phyloP scores from a whole-genome alignment of 129 eudicot genomes.

The Pittosporum tobira region DNA sequence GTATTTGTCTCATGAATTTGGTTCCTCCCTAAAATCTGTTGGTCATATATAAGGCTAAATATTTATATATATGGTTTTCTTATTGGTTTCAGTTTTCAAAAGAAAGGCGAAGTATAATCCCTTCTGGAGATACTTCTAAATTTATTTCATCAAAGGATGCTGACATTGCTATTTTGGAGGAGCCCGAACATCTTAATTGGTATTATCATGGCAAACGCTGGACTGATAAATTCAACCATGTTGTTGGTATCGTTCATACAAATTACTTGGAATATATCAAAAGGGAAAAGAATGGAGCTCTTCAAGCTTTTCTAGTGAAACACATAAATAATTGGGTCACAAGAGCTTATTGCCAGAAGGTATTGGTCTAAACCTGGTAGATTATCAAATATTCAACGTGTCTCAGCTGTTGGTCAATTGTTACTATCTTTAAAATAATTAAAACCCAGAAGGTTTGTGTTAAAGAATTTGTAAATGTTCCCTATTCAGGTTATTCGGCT shows the following conservation, averaged over 20 bases:
- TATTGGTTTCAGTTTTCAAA: constrained; percentile 55
- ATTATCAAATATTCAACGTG: not conserved
- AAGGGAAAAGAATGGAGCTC: constrained; percentile 88
- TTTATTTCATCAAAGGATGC: constrained; percentile 89
- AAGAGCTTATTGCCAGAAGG: constrained; percentile 90
- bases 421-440: not conserved
- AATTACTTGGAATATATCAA: constrained; percentile 93
- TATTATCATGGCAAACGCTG: constrained; percentile 95
- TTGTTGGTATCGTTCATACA: constrained; percentile 94
- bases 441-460: not conserved
- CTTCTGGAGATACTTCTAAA: constrained; percentile 89
- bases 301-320: constrained; percentile 86
- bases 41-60: not conserved
- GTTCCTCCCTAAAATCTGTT: constrained; percentile 9
- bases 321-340: constrained; percentile 78
- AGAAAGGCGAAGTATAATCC: constrained; percentile 85
- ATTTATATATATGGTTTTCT: constrained; percentile 5
- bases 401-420: not conserved
- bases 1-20: constrained; percentile 22
- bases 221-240: constrained; percentile 98
- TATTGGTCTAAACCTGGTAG: constrained; percentile 11
- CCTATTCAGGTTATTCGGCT: constrained; percentile 75
- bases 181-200: constrained; percentile 97
- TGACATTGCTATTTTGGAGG: constrained; percentile 91
- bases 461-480: not conserved